Percentiles rank a stretch among this genome's conserved stretches.
phyloP scores from a whole-genome alignment of 78 protist genomes.

The Polysphondylium violaceum region DNA sequence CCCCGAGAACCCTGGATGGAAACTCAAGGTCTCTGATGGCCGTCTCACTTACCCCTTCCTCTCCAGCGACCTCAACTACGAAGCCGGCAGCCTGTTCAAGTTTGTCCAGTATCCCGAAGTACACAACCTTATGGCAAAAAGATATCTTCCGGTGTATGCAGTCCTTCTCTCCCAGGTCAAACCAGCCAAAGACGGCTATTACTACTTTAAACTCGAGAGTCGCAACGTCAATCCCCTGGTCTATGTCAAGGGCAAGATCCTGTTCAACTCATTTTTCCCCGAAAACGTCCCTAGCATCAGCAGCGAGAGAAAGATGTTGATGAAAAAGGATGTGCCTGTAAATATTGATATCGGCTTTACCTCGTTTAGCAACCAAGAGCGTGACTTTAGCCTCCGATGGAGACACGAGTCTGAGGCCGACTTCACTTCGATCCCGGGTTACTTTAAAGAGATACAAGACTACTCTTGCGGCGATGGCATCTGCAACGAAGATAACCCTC shows the following conservation, averaged over 20 bases:
- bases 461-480: constrained; percentile 3
- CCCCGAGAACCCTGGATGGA: too few species aligned
- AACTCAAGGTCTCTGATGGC: too few species aligned
- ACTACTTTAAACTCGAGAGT: background rate
- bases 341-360: too few species aligned
- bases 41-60: too few species aligned
- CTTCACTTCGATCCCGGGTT: background rate
- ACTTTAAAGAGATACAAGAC: too few species aligned
- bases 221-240: background rate
- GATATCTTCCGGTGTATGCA: too few species aligned
- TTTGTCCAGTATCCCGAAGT: too few species aligned
- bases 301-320: background rate
- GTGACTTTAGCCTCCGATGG: background rate
- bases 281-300: background rate
- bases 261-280: background rate
- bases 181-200: too few species aligned
- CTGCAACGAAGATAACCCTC: constrained; percentile 13
- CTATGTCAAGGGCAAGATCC: background rate
- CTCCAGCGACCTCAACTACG: too few species aligned
- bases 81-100: too few species aligned
- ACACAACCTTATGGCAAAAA: too few species aligned
- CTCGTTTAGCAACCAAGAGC: background rate
- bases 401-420: background rate
- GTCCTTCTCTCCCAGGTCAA: too few species aligned
- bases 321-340: background rate